Evolutionary conservation across 495 filamentous ascomycete species (phyloP).

Genomic region (Annulohypoxylon bovei): DNA sequence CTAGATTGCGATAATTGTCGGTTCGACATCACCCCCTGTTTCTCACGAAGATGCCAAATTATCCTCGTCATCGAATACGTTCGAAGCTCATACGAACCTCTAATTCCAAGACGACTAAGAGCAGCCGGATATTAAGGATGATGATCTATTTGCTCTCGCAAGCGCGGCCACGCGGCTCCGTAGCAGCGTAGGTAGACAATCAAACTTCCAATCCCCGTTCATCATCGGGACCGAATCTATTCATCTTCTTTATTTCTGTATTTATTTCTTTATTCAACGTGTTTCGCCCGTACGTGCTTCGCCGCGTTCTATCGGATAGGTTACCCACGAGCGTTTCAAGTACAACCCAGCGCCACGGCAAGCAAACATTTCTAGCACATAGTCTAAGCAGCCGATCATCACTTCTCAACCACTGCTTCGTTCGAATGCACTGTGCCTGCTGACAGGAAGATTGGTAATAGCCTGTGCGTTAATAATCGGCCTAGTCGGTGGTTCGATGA

Average conservation of each 20-base stretch:
- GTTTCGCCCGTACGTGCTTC: background rate
- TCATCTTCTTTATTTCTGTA: background rate
- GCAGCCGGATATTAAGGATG: slow-evolving; percentile 6
- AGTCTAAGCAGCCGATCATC: slow-evolving; percentile 5
- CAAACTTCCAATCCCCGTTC: background rate
- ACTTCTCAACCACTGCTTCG: background rate
- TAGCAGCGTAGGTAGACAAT: slow-evolving; percentile 3
- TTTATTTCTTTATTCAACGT: slow-evolving; percentile 7
- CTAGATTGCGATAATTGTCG: slow-evolving; percentile 31
- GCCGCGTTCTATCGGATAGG: background rate
- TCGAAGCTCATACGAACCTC: background rate
- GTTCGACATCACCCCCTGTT: slow-evolving; percentile 11
- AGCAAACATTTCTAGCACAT: slow-evolving; percentile 22
- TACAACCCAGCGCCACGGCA: slow-evolving; percentile 12
- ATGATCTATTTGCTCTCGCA: background rate
- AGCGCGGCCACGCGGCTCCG: slow-evolving; percentile 22
- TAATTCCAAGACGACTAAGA: background rate
- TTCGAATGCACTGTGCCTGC: background rate
- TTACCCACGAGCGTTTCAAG: slow-evolving; percentile 14
- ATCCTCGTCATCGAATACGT: background rate
- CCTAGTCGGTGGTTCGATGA: too few relatives aligned
- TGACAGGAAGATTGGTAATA: background rate
- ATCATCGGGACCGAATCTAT: slow-evolving; percentile 31
- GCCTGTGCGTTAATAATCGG: background rate
- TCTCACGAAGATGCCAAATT: background rate